phyloP scores from a whole-genome alignment of 495 filamentous ascomycete species.

The Aspergillus sclerotioniger region DNA sequence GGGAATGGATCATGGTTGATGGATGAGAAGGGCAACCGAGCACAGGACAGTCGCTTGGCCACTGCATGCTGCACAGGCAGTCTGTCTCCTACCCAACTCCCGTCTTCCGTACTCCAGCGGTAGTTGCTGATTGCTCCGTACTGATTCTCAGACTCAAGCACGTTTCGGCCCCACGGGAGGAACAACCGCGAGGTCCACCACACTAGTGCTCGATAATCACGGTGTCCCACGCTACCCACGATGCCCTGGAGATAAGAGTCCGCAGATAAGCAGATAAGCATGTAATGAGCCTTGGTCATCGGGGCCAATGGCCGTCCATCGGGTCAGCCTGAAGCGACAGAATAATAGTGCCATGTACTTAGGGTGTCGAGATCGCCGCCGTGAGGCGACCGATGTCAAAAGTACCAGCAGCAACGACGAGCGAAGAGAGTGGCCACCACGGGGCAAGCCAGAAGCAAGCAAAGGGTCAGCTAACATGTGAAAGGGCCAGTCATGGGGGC shows the following conservation, averaged over 20 bases:
- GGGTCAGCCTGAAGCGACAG: background rate
- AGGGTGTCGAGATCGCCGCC: background rate
- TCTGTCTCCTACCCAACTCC: no score
- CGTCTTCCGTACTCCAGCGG: background rate
- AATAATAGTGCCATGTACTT: background rate
- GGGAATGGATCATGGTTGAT: background rate
- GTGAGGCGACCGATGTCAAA: background rate
- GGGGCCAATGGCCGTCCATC: conserved; percentile 10
- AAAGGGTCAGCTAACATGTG: conserved; percentile 4
- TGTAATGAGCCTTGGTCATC: conserved; percentile 36
- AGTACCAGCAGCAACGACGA: background rate
- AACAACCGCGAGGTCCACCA: conserved; percentile 21
- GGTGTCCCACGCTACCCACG: conserved; percentile 18
- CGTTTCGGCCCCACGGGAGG: conserved; percentile 20
- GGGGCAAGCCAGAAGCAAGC: background rate
- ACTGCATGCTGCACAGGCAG: background rate
- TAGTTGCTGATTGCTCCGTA: background rate
- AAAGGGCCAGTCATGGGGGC: background rate
- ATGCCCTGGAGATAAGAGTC: conserved; percentile 14
- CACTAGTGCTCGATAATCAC: conserved; percentile 15
- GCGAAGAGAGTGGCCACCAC: background rate
- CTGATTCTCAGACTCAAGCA: conserved; percentile 1
- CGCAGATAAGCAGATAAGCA: conserved; percentile 30
- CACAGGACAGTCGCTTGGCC: conserved; percentile 1
- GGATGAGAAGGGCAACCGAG: conserved; percentile 5